These are phyloP conservation scores for Aspergillus ochraceoroseus DNA, from an alignment of 2,329 filamentous ascomycete genomes.

Conservation along the genomic window DNA sequence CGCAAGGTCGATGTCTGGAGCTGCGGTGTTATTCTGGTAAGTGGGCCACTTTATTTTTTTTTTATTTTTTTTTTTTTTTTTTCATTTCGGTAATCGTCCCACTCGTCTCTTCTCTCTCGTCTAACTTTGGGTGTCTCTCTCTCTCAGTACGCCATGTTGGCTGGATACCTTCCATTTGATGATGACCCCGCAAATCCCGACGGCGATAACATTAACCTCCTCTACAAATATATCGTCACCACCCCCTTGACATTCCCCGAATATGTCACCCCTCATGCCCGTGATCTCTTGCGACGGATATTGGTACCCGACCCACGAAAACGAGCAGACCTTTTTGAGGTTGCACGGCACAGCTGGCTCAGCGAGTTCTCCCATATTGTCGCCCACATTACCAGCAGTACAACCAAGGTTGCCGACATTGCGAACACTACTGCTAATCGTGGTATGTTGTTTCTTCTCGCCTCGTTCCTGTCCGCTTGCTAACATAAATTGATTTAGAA, in stretches of 20 bases:
- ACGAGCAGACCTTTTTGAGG: slow-evolving; percentile 92
- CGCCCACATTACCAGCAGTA: slow-evolving; percentile 93
- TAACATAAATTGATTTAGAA: slow-evolving; percentile 38
- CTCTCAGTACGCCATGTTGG: slow-evolving; percentile 99
- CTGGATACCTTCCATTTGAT: slow-evolving; percentile 94
- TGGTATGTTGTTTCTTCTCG: slow-evolving; percentile 40
- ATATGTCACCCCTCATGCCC: slow-evolving; percentile 94
- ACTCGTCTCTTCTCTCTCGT: too few relatives aligned
- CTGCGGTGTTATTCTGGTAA: slow-evolving; percentile 93
- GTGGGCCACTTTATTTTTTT: slow-evolving; percentile 35
- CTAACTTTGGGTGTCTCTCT: too few relatives aligned
- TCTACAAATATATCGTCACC: slow-evolving; percentile 99
- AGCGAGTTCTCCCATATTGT: slow-evolving; percentile 97
- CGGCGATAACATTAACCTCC: slow-evolving; percentile 96
- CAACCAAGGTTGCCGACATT: slow-evolving; percentile 79
- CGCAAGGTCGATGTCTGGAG: slow-evolving; percentile 99
- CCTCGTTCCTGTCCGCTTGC: not conserved
- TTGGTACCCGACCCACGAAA: slow-evolving; percentile 92
- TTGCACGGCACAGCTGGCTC: slow-evolving; percentile 95
- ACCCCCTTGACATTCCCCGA: slow-evolving; percentile 96
- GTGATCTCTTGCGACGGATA: slow-evolving; percentile 86
- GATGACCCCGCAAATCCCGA: slow-evolving; percentile 97
- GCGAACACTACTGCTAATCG: slow-evolving; percentile 67
- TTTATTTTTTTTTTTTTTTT: too few relatives aligned
- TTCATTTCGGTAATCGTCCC: slow-evolving; percentile 6